A percentile compares a stretch with the other conserved stretches of the same genome.
Evolutionary conservation across 805 yeast species (phyloP).

Genomic region (Barnettozyma wickerhamii): DNA sequence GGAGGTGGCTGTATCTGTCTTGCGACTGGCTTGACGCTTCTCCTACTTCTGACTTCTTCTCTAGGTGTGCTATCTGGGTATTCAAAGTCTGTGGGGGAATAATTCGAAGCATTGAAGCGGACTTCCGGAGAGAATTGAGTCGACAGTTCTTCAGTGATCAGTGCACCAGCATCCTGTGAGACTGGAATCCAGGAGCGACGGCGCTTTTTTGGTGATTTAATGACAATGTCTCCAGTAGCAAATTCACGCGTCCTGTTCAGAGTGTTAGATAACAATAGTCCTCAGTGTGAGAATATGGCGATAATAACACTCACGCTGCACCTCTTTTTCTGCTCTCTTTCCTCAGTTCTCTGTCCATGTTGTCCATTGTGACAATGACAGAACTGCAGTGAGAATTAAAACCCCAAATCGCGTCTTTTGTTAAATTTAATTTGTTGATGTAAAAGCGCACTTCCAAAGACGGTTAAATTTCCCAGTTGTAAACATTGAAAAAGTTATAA

Average conservation of each 20-base stretch:
- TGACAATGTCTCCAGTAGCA: constrained; percentile 9
- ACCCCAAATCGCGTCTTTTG: too few species aligned
- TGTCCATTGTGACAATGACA: too few species aligned
- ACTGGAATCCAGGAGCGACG: constrained; percentile 13
- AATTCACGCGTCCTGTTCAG: constrained; percentile 9
- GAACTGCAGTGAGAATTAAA: too few species aligned
- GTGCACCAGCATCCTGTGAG: constrained; percentile 18
- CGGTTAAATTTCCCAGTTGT: too few species aligned
- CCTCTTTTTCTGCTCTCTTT: constrained; percentile 17
- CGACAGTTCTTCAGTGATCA: constrained; percentile 17
- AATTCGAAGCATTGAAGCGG: neutral
- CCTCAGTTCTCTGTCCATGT: constrained; percentile 16
- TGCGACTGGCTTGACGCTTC: neutral
- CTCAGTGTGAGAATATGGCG: neutral
- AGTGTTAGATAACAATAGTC: neutral
- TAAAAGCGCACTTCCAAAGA: neutral
- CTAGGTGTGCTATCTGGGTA: neutral
- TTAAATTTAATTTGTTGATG: too few species aligned
- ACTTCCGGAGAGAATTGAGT: constrained; percentile 9
- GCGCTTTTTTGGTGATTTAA: constrained; percentile 13
- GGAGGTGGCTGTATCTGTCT: too few species aligned
- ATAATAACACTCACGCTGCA: constrained; percentile 10
- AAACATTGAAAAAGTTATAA: too few species aligned
- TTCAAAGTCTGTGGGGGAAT: neutral
- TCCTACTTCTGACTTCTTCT: neutral